Conservation (phyloP, 306 rosid species). For the Luffa acutangula region DNA sequence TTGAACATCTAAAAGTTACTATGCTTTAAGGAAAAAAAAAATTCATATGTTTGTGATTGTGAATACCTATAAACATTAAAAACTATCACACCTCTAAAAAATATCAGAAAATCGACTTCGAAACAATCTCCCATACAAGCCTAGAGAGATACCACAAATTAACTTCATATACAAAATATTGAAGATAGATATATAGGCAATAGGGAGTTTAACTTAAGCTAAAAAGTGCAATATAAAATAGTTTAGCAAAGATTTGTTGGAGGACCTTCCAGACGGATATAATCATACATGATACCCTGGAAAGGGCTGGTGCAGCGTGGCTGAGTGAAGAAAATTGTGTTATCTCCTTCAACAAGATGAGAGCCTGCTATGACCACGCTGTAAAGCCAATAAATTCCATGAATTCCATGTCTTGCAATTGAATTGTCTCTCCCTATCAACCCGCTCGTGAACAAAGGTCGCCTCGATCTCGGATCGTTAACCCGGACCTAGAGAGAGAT, state of each 20-base stretch:
- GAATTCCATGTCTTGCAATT: conserved; percentile 20
- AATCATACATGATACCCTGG: conserved; percentile 19
- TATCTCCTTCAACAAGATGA: conserved; percentile 8
- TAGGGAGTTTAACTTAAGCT: not conserved
- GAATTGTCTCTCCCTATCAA: conserved; percentile 7
- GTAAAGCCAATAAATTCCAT: conserved; percentile 15
- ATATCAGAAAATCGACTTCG: not conserved
- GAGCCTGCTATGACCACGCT: not conserved
- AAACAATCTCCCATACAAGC: not conserved
- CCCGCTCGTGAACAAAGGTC: conserved; percentile 6
- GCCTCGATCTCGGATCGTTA: not conserved
- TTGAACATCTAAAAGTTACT: not conserved
- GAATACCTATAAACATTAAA: not conserved
- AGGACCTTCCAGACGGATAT: conserved; percentile 25
- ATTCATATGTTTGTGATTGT: not conserved
- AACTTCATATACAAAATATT: not conserved
- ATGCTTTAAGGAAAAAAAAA: not conserved
- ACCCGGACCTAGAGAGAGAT: not conserved
- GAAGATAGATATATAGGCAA: not conserved
- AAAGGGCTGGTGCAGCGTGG: conserved; percentile 12
- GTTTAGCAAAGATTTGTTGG: not conserved
- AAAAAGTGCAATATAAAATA: not conserved
- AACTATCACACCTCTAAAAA: not conserved
- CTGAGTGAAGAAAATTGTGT: conserved; percentile 19
- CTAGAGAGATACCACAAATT: not conserved